Percentiles rank a stretch among this genome's conserved stretches.
phyloP scores from a whole-genome alignment of 108 stramenopile genomes.

The Skeletonema menzelii region DNA sequence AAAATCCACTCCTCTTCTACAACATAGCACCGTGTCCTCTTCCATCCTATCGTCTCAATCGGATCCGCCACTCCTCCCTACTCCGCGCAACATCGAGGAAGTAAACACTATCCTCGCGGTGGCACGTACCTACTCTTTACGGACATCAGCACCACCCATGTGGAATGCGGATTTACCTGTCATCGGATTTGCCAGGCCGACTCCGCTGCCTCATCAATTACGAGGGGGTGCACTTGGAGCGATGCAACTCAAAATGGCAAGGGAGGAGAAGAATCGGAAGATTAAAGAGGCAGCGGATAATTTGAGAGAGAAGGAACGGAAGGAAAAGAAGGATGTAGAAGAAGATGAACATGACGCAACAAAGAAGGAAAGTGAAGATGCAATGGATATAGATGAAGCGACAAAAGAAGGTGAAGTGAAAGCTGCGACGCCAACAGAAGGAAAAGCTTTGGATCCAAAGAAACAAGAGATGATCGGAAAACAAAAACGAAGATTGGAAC shows the following conservation, averaged over 20 bases:
- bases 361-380: conserved; percentile 23
- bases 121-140: conserved; percentile 61
- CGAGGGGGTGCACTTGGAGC: conserved; percentile 80
- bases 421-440: conserved; percentile 1
- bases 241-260: conserved; percentile 69
- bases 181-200: conserved; percentile 81
- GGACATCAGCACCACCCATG: conserved; percentile 80
- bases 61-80: conserved; percentile 56
- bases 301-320: conserved; percentile 38
- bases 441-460: conserved; percentile 32
- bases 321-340: conserved; percentile 5
- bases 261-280: conserved; percentile 55
- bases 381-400: conserved; percentile 14
- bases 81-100: conserved; percentile 53
- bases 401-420: conserved; percentile 15
- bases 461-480: conserved; percentile 15
- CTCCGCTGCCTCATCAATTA: conserved; percentile 84
- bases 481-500: conserved; percentile 4
- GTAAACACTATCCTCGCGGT: conserved; percentile 67
- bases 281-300: conserved; percentile 31
- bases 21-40: conserved; percentile 23
- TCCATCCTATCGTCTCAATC: conserved; percentile 33
- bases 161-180: conserved; percentile 86
- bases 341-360: conserved; percentile 37
- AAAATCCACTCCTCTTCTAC: conserved; percentile 42